Conservation (phyloP, 176 grass and related monocot genomes). For the Typha latifolia region DNA sequence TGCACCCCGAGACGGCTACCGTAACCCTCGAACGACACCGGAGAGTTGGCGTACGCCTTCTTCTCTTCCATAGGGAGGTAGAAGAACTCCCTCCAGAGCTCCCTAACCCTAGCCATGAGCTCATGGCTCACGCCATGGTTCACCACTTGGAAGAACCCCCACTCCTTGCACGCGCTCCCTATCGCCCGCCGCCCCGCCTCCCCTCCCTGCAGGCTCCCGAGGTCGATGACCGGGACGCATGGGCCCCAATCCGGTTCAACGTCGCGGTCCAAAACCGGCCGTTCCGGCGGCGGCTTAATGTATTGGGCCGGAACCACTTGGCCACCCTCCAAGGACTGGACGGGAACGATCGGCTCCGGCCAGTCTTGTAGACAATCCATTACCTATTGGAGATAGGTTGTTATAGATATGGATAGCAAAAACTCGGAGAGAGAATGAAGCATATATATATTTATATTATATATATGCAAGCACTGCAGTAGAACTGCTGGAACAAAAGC, state of each 20-base stretch:
- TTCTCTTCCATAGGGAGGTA: constrained; percentile 45
- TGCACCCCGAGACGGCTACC: constrained; percentile 66
- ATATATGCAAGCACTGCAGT: too few species aligned
- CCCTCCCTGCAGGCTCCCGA: constrained; percentile 32
- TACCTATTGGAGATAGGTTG: too few species aligned
- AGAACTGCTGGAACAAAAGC: too few species aligned
- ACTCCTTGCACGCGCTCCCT: constrained; percentile 42
- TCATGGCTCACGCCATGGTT: constrained; percentile 59
- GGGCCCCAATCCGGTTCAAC: not conserved
- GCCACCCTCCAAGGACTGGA: constrained; percentile 47
- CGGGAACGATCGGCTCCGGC: constrained; percentile 72
- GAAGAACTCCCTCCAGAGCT: constrained; percentile 58
- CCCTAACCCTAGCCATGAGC: constrained; percentile 31
- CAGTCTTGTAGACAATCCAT: constrained; percentile 23
- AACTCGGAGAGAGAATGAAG: too few species aligned
- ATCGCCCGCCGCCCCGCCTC: constrained; percentile 30
- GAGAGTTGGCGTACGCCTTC: constrained; percentile 62
- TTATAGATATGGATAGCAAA: too few species aligned
- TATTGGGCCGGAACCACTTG: constrained; percentile 48
- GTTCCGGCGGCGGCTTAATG: constrained; percentile 50
- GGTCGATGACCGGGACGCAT: constrained; percentile 54
- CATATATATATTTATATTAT: too few species aligned
- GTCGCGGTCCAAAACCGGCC: not conserved
- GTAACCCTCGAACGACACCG: constrained; percentile 84
- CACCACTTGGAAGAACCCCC: constrained; percentile 86